phyloP scores from a whole-genome alignment of 257 asterid genomes.

The Solanum arcanum region DNA sequence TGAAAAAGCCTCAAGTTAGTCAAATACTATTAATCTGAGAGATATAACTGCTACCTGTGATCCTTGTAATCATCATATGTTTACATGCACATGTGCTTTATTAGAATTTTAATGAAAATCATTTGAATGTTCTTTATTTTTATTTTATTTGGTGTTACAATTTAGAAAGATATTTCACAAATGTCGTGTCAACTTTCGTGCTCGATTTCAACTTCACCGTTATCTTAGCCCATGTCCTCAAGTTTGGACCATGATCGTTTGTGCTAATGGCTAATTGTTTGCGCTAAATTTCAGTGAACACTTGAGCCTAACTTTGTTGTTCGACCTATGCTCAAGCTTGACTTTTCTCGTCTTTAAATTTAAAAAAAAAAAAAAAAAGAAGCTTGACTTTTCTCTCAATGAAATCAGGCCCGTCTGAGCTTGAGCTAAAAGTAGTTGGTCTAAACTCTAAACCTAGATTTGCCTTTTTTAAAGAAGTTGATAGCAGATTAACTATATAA shows the following conservation, averaged over 20 bases:
- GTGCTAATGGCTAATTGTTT: neutral
- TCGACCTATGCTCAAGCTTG: neutral
- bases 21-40: neutral
- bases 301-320: neutral
- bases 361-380: too few species aligned
- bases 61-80: neutral
- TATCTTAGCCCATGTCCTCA: neutral
- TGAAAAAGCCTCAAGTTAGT: constrained; percentile 90
- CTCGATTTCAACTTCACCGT: neutral
- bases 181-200: neutral
- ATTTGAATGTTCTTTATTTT: neutral
- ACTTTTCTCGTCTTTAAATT: neutral
- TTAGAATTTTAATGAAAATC: neutral
- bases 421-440: neutral
- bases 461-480: neutral
- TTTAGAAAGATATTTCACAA: neutral
- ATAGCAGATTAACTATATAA: neutral
- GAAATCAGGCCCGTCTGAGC: neutral
- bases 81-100: neutral
- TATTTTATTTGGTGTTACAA: neutral
- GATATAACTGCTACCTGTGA: neutral
- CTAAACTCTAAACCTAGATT: neutral
- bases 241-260: neutral
- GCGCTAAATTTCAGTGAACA: neutral
- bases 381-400: neutral